phyloP scores from a whole-genome alignment of 768 basidiomycete genomes.

The Mycena olivaceomarginata region DNA sequence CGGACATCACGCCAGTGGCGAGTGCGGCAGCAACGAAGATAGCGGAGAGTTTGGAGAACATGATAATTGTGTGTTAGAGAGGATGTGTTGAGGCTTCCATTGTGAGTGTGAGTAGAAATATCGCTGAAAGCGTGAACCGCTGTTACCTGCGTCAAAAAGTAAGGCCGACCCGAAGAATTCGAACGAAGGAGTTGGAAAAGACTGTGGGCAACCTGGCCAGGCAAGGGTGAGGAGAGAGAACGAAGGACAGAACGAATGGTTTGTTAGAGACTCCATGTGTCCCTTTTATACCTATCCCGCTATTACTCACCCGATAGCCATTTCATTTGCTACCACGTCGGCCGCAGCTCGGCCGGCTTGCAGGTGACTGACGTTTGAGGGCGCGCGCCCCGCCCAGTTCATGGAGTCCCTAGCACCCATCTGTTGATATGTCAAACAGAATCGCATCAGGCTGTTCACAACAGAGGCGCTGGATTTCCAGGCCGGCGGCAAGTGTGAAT shows the following conservation, averaged over 20 bases:
- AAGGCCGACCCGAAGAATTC: slow-evolving; percentile 8
- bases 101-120: neutral
- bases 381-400: neutral
- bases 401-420: slow-evolving; percentile 3
- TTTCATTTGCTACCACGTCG: neutral
- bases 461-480: neutral
- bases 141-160: neutral
- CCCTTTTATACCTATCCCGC: slow-evolving; percentile 1
- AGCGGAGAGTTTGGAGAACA: slow-evolving; percentile 38
- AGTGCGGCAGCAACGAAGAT: slow-evolving; percentile 28
- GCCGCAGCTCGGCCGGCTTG: neutral
- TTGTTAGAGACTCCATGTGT: neutral
- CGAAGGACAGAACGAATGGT: slow-evolving; percentile 22
- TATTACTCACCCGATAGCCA: neutral
- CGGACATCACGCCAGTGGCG: slow-evolving; percentile 27
- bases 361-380: slow-evolving; percentile 7
- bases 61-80: slow-evolving; percentile 11
- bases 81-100: neutral
- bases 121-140: neutral
- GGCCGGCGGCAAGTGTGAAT: neutral
- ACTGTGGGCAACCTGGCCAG: slow-evolving; percentile 33
- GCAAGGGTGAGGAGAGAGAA: slow-evolving; percentile 8
- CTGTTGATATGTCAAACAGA: neutral
- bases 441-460: neutral
- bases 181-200: slow-evolving; percentile 7